phyloP scores from a whole-genome alignment of 202 grass and related monocot genomes.

The Schoenoplectus triqueter region DNA sequence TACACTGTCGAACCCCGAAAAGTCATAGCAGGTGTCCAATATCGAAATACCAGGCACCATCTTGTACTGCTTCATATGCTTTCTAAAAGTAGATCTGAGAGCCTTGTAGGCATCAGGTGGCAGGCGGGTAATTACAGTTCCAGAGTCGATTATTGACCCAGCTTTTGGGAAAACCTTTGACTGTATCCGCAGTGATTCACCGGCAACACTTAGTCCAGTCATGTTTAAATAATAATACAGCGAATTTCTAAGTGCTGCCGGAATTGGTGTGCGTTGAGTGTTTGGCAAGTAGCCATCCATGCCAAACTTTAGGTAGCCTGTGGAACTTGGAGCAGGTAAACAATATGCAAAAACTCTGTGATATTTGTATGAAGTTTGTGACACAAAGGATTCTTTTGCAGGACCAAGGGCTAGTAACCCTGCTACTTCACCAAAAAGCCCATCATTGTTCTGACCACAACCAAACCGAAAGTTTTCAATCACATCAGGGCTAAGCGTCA shows the following conservation, averaged over 20 bases:
- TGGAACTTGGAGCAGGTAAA: conserved; percentile 3
- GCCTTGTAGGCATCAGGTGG: conserved; percentile 64
- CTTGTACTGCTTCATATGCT: conserved; percentile 50
- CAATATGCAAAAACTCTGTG: conserved; percentile 1
- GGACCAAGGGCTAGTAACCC: conserved; percentile 10
- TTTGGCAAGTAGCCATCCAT: conserved; percentile 21
- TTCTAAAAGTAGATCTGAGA: conserved; percentile 59
- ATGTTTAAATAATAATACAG: conserved; percentile 68
- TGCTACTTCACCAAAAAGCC: background rate
- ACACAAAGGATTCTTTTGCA: background rate
- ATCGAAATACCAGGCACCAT: conserved; percentile 37
- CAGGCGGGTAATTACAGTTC: conserved; percentile 74
- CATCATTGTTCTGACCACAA: background rate
- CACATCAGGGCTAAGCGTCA: conserved; percentile 45
- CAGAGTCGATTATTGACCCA: conserved; percentile 79
- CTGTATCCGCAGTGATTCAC: conserved; percentile 43
- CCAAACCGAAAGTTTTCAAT: conserved; percentile 64
- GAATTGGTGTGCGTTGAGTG: conserved; percentile 54
- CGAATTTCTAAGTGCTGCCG: conserved; percentile 15
- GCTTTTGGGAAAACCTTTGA: conserved; percentile 48
- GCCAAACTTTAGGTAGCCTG: conserved; percentile 55
- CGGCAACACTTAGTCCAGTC: conserved; percentile 59
- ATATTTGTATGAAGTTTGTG: conserved; percentile 14
- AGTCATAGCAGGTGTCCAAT: conserved; percentile 88
- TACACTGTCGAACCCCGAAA: conserved; percentile 43